Evolutionary conservation across 495 filamentous ascomycete species (phyloP).

Genomic region (Chaetomidium leptoderma): DNA sequence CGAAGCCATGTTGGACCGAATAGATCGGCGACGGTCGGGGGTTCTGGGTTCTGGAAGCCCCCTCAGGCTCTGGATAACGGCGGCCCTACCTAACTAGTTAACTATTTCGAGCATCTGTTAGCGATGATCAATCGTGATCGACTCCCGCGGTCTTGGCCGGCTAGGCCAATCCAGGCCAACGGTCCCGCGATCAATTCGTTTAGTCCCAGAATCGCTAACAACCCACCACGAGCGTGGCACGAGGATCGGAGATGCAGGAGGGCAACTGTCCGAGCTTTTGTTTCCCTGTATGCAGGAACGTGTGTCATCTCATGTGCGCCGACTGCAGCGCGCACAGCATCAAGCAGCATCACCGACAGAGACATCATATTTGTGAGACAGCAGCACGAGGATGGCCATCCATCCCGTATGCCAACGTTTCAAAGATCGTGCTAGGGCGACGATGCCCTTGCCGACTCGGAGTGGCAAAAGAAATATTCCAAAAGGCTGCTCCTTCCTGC

Average conservation of each 20-base stretch:
- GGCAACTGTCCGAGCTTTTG: not conserved
- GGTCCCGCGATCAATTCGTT: no score
- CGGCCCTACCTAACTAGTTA: not conserved
- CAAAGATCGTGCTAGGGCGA: not conserved
- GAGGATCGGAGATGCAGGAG: not conserved
- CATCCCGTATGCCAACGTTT: constrained; percentile 10
- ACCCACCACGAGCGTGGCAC: not conserved
- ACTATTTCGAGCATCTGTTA: not conserved
- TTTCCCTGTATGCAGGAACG: not conserved
- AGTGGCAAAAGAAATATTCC: not conserved
- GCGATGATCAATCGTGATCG: constrained; percentile 4
- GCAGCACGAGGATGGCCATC: constrained; percentile 5
- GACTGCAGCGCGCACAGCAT: constrained; percentile 1
- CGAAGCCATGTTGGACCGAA: not conserved
- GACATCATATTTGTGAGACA: constrained; percentile 20
- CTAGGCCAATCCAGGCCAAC: not conserved
- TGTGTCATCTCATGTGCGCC: constrained; percentile 3
- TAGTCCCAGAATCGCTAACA: not conserved
- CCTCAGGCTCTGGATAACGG: not conserved
- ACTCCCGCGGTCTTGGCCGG: not conserved
- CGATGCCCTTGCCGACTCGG: not conserved
- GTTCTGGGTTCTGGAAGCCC: constrained; percentile 3
- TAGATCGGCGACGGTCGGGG: not conserved
- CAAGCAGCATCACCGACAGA: constrained; percentile 11
- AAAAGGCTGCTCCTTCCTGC: constrained; percentile 7